A percentile compares a stretch with the other conserved stretches of the same genome.
phyloP scores from a whole-genome alignment of 441 rosid genomes.

The Breynia disticha region DNA sequence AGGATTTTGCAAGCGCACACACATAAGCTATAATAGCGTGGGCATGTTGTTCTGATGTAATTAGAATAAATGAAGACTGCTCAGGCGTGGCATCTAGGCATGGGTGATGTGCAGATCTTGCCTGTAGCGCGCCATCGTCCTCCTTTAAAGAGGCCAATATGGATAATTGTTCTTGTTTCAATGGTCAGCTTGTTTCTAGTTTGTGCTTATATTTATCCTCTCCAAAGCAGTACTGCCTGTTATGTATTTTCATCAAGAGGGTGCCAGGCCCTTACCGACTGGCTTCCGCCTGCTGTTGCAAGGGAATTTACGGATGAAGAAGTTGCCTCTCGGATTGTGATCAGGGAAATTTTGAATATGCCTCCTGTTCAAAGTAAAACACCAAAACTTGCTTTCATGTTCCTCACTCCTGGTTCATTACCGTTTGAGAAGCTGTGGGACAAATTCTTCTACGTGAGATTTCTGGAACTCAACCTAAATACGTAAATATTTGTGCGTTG shows the following conservation, averaged over 20 bases:
- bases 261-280: conserved; percentile 55
- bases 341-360: conserved; percentile 49
- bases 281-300: conserved; percentile 81
- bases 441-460: conserved; percentile 56
- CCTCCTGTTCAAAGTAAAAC: conserved; percentile 39
- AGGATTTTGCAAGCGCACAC: too few relatives aligned
- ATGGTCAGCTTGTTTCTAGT: conserved; percentile 66
- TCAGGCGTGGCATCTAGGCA: conserved; percentile 55
- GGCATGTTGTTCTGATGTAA: conserved; percentile 20
- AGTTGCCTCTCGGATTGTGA: conserved; percentile 60
- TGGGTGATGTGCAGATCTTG: conserved; percentile 68
- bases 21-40: too few relatives aligned
- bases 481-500: too few relatives aligned
- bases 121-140: conserved; percentile 58
- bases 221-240: conserved; percentile 47
- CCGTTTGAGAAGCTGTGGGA: conserved; percentile 99
- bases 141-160: conserved; percentile 60
- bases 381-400: conserved; percentile 84
- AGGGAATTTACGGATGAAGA: conserved; percentile 71
- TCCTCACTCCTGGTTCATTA: conserved; percentile 74
- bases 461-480: not conserved
- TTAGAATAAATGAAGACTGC: conserved; percentile 38
- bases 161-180: conserved; percentile 62
- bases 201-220: conserved; percentile 69
- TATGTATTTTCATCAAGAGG: conserved; percentile 57